Evolutionary conservation across 176 grass and related monocot species (phyloP).

Genomic region (Elaeis guineensis): DNA sequence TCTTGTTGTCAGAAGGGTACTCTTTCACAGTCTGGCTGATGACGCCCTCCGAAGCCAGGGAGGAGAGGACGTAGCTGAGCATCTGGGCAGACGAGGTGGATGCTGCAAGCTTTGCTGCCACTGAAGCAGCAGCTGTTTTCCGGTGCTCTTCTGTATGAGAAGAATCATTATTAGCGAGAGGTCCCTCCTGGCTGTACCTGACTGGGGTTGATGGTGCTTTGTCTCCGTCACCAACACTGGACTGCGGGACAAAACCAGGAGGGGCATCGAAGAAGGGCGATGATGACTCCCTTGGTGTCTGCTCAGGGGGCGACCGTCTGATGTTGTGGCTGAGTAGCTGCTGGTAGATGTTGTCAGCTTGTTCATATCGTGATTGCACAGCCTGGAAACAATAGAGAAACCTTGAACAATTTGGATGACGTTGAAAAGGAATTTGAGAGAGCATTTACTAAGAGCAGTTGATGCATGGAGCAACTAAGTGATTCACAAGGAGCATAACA

Average conservation of each 20-base stretch:
- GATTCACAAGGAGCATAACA: no score
- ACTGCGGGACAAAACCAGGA: constrained; percentile 20
- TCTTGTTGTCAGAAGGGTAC: constrained; percentile 28
- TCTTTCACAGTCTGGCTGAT: constrained; percentile 27
- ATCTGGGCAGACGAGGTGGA: constrained; percentile 28
- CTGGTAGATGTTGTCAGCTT: constrained; percentile 34
- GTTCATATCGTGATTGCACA: constrained; percentile 48
- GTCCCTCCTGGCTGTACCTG: constrained; percentile 23
- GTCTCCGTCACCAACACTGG: constrained; percentile 21
- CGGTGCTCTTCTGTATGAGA: constrained; percentile 9
- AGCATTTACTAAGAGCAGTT: no score
- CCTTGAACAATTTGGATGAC: neutral
- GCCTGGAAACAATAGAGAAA: constrained; percentile 21
- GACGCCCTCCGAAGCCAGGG: constrained; percentile 30
- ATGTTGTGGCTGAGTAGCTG: constrained; percentile 24
- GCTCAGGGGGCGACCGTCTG: constrained; percentile 19
- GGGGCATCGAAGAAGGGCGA: constrained; percentile 13
- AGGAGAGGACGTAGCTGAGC: constrained; percentile 30
- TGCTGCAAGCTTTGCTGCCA: constrained; percentile 33
- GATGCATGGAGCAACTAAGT: no score
- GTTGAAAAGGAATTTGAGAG: no score
- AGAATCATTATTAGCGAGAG: neutral
- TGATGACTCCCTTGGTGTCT: constrained; percentile 8
- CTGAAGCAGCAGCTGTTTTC: constrained; percentile 21
- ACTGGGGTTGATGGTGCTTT: constrained; percentile 31